Percentiles rank a stretch among this genome's conserved stretches.
Evolutionary conservation across 495 filamentous ascomycete species (phyloP).

Genomic region (Halenospora varia): DNA sequence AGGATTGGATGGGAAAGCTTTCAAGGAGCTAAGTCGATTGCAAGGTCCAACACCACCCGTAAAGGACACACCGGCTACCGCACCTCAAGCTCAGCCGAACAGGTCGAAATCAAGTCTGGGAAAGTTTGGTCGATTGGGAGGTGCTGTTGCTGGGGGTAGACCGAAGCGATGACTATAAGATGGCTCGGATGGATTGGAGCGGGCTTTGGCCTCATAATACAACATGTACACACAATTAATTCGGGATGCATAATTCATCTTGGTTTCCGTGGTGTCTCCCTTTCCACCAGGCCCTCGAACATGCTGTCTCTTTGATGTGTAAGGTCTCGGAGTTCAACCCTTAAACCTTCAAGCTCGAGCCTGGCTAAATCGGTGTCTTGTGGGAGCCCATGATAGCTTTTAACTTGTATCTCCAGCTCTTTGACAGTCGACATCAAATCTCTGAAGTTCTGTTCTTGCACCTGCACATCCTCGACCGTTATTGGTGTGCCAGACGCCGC

Average conservation of each 20-base stretch:
- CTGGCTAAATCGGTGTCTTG: constrained; percentile 63
- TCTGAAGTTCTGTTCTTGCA: constrained; percentile 49
- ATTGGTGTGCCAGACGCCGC: constrained; percentile 12
- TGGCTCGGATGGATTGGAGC: too few relatives aligned
- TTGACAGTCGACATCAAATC: constrained; percentile 45
- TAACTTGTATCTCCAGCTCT: constrained; percentile 53
- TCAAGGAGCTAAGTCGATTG: constrained; percentile 34
- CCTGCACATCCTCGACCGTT: constrained; percentile 42
- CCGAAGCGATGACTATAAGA: constrained; percentile 24
- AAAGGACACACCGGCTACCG: constrained; percentile 36
- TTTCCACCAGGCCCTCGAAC: constrained; percentile 59
- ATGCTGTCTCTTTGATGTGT: constrained; percentile 59
- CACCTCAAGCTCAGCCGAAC: constrained; percentile 33
- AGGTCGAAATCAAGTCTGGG: constrained; percentile 63
- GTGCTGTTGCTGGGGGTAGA: constrained; percentile 58
- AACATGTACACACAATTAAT: constrained; percentile 3
- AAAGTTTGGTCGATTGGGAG: constrained; percentile 64
- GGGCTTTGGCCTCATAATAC: neutral
- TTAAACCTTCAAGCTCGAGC: constrained; percentile 58
- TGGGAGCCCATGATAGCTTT: constrained; percentile 63
- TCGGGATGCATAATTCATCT: constrained; percentile 7
- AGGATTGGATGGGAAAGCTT: constrained; percentile 36
- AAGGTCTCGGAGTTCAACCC: constrained; percentile 54
- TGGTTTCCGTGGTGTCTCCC: constrained; percentile 43
- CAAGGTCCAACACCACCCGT: constrained; percentile 33